Evolutionary conservation across 352 stramenopile genomes (phyloP).

Genomic region (Pythium apleroticum): DNA sequence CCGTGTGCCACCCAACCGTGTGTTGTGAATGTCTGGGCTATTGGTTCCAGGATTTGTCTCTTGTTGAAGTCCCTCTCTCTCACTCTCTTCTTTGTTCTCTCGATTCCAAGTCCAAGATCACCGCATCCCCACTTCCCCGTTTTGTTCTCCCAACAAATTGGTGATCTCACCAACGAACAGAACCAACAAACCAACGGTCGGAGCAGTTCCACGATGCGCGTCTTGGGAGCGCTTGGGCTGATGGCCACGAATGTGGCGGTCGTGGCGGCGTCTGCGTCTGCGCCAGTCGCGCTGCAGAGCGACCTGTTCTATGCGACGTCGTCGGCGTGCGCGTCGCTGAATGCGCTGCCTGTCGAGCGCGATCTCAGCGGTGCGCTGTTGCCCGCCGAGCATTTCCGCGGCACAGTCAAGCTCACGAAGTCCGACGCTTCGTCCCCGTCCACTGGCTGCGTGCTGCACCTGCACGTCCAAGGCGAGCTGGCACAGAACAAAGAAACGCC

Average conservation of each 20-base stretch:
- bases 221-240: neutral
- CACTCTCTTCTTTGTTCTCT: constrained; percentile 12
- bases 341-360: constrained; percentile 5
- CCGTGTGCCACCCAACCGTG: neutral
- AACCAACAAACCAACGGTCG: neutral
- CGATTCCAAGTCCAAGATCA: constrained; percentile 7
- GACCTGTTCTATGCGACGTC: constrained; percentile 31
- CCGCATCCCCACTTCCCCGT: constrained; percentile 2
- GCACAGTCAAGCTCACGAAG: constrained; percentile 22
- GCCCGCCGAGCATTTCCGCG: constrained; percentile 12
- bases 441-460: constrained; percentile 24
- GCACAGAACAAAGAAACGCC: neutral
- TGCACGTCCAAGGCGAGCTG: constrained; percentile 16
- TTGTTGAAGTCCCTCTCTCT: constrained; percentile 30
- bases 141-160: constrained; percentile 1
- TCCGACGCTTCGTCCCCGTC: neutral
- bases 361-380: constrained; percentile 24
- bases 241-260: constrained; percentile 1
- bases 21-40: no score
- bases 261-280: neutral
- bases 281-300: constrained; percentile 12
- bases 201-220: neutral
- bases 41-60: constrained; percentile 13
- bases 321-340: constrained; percentile 15
- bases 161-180: neutral